phyloP scores from a whole-genome alignment of 2,329 filamentous ascomycete species.

The Colletotrichum sp. region DNA sequence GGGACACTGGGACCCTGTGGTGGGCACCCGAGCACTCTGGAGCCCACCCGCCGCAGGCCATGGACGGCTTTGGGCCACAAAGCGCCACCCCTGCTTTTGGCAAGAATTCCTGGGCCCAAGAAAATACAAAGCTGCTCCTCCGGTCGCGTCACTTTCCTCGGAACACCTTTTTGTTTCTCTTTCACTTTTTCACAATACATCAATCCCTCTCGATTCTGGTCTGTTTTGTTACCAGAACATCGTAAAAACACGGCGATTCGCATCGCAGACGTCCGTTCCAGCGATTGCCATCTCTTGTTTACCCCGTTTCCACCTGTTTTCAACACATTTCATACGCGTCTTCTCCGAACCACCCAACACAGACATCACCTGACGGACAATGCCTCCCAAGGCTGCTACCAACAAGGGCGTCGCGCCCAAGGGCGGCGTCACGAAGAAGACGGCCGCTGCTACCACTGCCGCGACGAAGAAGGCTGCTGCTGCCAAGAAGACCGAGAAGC shows the following conservation, averaged over 20 bases:
- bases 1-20: neutral
- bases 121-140: slow-evolving; percentile 21
- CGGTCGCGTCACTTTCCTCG: slow-evolving; percentile 21
- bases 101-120: slow-evolving; percentile 16
- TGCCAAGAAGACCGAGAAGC: slow-evolving; percentile 26
- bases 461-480: slow-evolving; percentile 31
- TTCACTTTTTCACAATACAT: neutral
- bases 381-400: slow-evolving; percentile 29
- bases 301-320: neutral
- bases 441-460: slow-evolving; percentile 23
- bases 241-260: neutral
- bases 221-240: neutral
- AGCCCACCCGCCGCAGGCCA: neutral
- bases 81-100: slow-evolving; percentile 17
- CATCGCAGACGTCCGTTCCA: neutral
- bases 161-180: neutral
- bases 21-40: neutral
- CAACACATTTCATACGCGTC: neutral
- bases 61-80: slow-evolving; percentile 7
- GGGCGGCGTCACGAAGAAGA: slow-evolving; percentile 27
- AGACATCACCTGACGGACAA: slow-evolving; percentile 5
- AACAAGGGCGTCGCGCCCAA: slow-evolving; percentile 31
- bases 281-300: neutral
- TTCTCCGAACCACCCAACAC: neutral
- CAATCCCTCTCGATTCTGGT: neutral